Evolutionary conservation across 306 rosid genomes (phyloP).

Genomic region (Vicia faba): DNA sequence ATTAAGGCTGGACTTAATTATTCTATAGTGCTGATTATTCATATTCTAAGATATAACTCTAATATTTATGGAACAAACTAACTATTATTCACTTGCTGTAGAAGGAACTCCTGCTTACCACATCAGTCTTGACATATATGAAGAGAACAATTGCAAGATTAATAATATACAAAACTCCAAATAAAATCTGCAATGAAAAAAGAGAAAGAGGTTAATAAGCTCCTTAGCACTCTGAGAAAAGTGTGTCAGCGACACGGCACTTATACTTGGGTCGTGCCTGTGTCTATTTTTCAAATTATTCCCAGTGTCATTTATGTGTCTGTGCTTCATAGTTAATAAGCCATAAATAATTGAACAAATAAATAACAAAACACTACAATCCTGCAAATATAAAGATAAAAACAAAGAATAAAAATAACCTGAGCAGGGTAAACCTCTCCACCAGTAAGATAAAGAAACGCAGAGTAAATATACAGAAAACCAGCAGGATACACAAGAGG

Average conservation of each 20-base stretch:
- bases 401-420: slow-evolving; percentile 40
- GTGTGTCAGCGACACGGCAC: no score
- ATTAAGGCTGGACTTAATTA: no score
- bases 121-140: slow-evolving; percentile 75
- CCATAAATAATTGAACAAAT: background rate
- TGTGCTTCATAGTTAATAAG: no score
- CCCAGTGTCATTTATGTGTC: no score
- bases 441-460: slow-evolving; percentile 59
- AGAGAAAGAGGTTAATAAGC: slow-evolving; percentile 1
- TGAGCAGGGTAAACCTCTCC: slow-evolving; percentile 83
- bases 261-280: no score
- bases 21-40: no score
- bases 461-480: slow-evolving; percentile 77
- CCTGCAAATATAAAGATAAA: background rate
- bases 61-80: background rate
- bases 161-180: slow-evolving; percentile 69
- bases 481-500: slow-evolving; percentile 97
- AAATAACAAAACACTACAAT: slow-evolving; percentile 7
- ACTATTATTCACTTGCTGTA: background rate
- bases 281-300: no score
- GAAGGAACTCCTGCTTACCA: slow-evolving; percentile 51
- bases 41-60: no score
- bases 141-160: slow-evolving; percentile 70
- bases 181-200: slow-evolving; percentile 66
- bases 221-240: no score